Conservation (phyloP, 2,329 filamentous ascomycete genomes). For the Arthrocladium fulminans region DNA sequence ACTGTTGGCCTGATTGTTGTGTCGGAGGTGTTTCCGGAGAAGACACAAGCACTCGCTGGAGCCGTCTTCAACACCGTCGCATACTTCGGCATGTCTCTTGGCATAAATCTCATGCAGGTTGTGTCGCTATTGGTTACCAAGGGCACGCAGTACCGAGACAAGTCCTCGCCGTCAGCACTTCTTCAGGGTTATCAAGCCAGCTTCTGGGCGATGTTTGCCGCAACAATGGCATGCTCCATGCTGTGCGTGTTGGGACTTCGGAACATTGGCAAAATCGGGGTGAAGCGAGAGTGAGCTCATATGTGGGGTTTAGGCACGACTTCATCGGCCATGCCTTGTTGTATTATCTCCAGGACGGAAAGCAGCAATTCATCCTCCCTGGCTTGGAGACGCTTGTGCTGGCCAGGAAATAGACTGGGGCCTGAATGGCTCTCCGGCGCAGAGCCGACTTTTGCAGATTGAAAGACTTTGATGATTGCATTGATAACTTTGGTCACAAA, state of each 20-base stretch:
- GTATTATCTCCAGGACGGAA: too few relatives aligned
- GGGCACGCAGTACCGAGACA: conserved; percentile 25
- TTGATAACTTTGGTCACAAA: too few relatives aligned
- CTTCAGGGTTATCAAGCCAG: conserved; percentile 46
- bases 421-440: too few relatives aligned
- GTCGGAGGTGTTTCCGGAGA: conserved; percentile 45
- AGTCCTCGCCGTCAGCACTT: conserved; percentile 27
- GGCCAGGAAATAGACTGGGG: too few relatives aligned
- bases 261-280: conserved; percentile 42
- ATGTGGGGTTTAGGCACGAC: too few relatives aligned
- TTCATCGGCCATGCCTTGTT: too few relatives aligned
- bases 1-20: conserved; percentile 47
- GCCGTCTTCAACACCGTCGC: conserved; percentile 53
- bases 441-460: too few relatives aligned
- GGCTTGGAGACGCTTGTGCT: too few relatives aligned
- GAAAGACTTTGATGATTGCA: too few relatives aligned
- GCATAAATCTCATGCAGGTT: conserved; percentile 43
- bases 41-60: conserved; percentile 51
- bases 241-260: conserved; percentile 38
- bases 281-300: conserved; percentile 33
- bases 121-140: conserved; percentile 38
- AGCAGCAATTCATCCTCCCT: too few relatives aligned
- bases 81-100: conserved; percentile 49
- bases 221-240: conserved; percentile 32
- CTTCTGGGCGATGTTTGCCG: conserved; percentile 47